Evolutionary conservation across 176 grass and related monocot genomes (phyloP).

Genomic region (Ananas comosus): DNA sequence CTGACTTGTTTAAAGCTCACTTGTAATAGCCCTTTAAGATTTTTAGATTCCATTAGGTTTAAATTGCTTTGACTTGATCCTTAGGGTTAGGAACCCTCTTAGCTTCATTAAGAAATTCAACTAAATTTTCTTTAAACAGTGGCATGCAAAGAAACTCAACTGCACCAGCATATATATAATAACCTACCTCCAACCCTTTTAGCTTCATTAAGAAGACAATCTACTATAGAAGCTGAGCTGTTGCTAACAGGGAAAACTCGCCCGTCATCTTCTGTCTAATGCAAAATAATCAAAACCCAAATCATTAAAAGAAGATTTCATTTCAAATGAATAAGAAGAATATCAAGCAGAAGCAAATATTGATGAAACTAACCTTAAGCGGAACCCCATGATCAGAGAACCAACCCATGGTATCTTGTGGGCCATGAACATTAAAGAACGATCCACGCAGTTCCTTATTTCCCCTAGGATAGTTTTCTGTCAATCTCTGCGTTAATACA

Average conservation of each 20-base stretch:
- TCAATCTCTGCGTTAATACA: slow-evolving; percentile 33
- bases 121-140: background rate
- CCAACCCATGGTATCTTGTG: slow-evolving; percentile 74
- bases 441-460: slow-evolving; percentile 70
- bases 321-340: slow-evolving; percentile 9
- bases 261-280: slow-evolving; percentile 74
- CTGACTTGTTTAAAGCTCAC: too few species aligned
- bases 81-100: background rate
- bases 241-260: slow-evolving; percentile 81
- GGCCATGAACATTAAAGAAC: slow-evolving; percentile 68
- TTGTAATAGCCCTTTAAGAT: too few species aligned
- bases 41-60: too few species aligned
- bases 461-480: slow-evolving; percentile 79
- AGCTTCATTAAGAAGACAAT: slow-evolving; percentile 86
- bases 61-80: too few species aligned
- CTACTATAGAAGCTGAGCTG: slow-evolving; percentile 66
- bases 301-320: slow-evolving; percentile 1
- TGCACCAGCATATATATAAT: slow-evolving; percentile 4
- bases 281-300: background rate
- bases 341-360: background rate
- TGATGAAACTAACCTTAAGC: slow-evolving; percentile 54
- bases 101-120: background rate
- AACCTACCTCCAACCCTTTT: slow-evolving; percentile 59
- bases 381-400: slow-evolving; percentile 73
- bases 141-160: background rate